phyloP scores from a whole-genome alignment of 192 early-diverging fungal species.

The Geranomyces michiganensis region DNA sequence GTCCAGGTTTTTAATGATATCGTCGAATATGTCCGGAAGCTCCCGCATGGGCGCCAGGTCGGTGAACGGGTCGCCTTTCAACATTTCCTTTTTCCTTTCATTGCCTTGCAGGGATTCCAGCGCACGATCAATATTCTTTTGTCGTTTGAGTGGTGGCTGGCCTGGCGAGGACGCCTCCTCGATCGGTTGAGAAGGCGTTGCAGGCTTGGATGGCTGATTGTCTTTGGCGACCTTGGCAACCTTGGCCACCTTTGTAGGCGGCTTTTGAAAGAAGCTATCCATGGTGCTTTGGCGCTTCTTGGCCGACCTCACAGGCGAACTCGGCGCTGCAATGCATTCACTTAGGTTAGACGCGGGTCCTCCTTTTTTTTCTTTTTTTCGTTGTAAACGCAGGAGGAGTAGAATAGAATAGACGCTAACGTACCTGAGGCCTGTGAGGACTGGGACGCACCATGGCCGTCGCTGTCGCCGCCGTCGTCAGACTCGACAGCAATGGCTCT shows the following conservation, averaged over 20 bases:
- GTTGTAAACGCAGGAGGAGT: too few relatives aligned
- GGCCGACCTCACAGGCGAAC: not conserved
- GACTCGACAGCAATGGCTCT: not conserved
- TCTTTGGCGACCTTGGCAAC: not conserved
- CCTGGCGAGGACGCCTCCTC: not conserved
- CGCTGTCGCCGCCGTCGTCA: not conserved
- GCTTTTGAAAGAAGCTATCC: not conserved
- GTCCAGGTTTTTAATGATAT: constrained; percentile 10
- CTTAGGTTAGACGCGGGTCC: too few relatives aligned
- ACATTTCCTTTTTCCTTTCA: not conserved
- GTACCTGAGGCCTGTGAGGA: not conserved
- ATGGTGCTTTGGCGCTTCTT: constrained; percentile 1
- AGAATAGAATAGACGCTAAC: not conserved
- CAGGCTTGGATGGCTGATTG: not conserved
- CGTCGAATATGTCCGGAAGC: constrained; percentile 42
- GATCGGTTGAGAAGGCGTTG: not conserved
- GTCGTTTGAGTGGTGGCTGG: not conserved
- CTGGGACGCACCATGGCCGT: not conserved
- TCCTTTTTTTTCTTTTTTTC: too few relatives aligned
- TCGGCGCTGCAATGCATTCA: not conserved
- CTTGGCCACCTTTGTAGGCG: not conserved
- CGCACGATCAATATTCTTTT: not conserved
- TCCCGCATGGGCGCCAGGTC: constrained; percentile 43
- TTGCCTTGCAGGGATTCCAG: not conserved
- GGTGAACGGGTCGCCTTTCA: not conserved